Base-by-base conservation (phyloP, 805 yeast genomes). In the Ogataea kodamae region DNA sequence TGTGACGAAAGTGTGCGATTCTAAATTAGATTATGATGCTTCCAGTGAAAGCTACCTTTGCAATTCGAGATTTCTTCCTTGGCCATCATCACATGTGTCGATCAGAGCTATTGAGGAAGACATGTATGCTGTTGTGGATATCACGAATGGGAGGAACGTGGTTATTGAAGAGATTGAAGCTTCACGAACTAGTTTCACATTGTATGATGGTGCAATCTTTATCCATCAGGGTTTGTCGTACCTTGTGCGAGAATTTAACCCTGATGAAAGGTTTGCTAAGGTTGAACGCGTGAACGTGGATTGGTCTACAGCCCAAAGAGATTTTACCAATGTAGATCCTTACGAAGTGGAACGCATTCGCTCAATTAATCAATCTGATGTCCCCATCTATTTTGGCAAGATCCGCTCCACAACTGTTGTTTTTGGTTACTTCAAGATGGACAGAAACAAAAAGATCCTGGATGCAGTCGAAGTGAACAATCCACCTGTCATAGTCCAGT, bases 151-250 rank as follows among this genome's bases (percentile, higher is more conserved):
- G 18, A 64, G 88, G 34, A 83, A 85, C 52, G 62, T 74, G 5
- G 81, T 90, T 2, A 80, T 92, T 19, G 99, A 92, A 58, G 89
- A 82, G 48, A 74, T 92, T 13, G 97, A 92, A 52, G 85, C 84
- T 5, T 79, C 86, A 23, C 69, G 99, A 49, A 85, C 94, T 1
- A 80, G 88, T 35, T 92, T 92, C 57, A 87, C 97, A 0, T 54
- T 90, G 2, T 92, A 92, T 57, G 80, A 74, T 51, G 98, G 98
- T 2, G 98, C 92, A 0, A 88, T 92, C 2, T 88, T 84, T 46
- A 73, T 90, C 25, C 97, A 92, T 54, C 97, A 92, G 59, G 99
- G 99, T 5, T 71, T 75, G 42, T 86, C 97, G 0, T 90, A 88
- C 50, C 57, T 92, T 24, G 92, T 92, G 0, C 72, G 81, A 30